A percentile compares a stretch with the other conserved stretches of the same genome.
These are phyloP conservation scores for Lathyrus aphaca DNA, from an alignment of 306 rosid species.

Conservation along the genomic window DNA sequence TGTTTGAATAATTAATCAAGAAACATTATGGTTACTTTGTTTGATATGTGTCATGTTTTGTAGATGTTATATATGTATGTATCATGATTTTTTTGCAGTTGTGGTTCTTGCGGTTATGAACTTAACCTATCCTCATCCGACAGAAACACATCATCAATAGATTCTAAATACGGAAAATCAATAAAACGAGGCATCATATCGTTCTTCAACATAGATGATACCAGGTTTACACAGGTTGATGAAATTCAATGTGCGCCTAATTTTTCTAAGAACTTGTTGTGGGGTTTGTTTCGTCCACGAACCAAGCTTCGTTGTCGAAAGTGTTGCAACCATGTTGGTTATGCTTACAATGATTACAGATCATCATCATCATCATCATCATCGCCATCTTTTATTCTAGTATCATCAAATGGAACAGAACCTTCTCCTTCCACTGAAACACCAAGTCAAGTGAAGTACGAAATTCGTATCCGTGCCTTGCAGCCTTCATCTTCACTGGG, in stretches of 20 bases:
- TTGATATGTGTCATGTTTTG: too few species aligned
- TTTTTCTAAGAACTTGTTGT: constrained; percentile 62
- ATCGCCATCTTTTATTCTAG: constrained; percentile 47
- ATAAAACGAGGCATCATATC: constrained; percentile 85
- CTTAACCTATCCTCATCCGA: constrained; percentile 76
- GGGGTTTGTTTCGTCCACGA: constrained; percentile 77
- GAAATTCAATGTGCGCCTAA: constrained; percentile 74
- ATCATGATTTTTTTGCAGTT: constrained; percentile 49
- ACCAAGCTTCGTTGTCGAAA: constrained; percentile 88
- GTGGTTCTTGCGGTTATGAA: constrained; percentile 86
- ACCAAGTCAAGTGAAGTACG: constrained; percentile 54
- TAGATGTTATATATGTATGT: background rate
- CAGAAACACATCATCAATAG: constrained; percentile 70
- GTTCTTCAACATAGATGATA: constrained; percentile 72
- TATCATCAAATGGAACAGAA: constrained; percentile 47
- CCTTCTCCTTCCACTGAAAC: constrained; percentile 47
- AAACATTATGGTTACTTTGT: too few species aligned
- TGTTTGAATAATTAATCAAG: background rate
- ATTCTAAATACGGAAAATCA: constrained; percentile 84
- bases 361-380: constrained; percentile 38
- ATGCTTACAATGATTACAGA: constrained; percentile 52
- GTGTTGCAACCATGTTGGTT: constrained; percentile 77
- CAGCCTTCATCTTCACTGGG: constrained; percentile 77
- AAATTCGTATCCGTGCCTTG: constrained; percentile 72
- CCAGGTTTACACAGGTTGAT: constrained; percentile 76